Conservation (phyloP, 768 basidiomycete species). For the Lactarius psammicola region DNA sequence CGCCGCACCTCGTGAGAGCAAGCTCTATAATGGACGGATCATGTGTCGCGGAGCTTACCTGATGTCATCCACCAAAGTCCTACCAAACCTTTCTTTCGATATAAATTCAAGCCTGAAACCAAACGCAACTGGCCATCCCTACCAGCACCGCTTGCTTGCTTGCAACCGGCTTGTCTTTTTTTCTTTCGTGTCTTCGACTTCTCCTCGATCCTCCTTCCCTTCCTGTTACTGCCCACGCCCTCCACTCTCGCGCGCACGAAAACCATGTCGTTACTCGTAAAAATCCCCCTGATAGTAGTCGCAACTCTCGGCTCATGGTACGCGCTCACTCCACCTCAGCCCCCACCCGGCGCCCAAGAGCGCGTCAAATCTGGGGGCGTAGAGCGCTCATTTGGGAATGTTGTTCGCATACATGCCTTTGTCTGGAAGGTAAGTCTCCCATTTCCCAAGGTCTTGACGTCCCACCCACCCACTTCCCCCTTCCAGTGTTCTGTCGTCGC, state of each 20-base stretch:
- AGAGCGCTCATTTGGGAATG: slow-evolving; percentile 25
- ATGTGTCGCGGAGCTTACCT: slow-evolving; percentile 12
- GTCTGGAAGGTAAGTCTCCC: slow-evolving; percentile 26
- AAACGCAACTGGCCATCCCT: not conserved
- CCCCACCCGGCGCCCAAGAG: slow-evolving; percentile 16
- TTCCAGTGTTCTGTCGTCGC: slow-evolving; percentile 20
- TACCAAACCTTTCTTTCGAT: not conserved
- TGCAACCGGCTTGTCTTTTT: not conserved
- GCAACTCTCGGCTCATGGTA: slow-evolving; percentile 21
- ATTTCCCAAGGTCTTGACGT: too few relatives aligned
- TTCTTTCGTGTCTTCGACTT: not conserved
- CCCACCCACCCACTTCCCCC: not conserved
- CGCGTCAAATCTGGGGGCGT: slow-evolving; percentile 18
- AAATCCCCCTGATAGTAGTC: slow-evolving; percentile 13
- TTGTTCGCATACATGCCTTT: slow-evolving; percentile 24
- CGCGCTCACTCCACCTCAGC: slow-evolving; percentile 27
- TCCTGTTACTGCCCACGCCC: not conserved
- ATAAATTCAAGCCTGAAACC: not conserved
- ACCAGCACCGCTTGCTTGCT: not conserved
- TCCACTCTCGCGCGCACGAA: not conserved
- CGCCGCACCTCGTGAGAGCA: slow-evolving; percentile 8
- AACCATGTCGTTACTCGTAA: slow-evolving; percentile 17
- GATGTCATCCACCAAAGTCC: not conserved
- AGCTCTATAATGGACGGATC: not conserved
- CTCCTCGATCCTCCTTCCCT: not conserved